Evolutionary conservation across 106 monocot genomes (phyloP).

Genomic region (Agapanthus africanus): DNA sequence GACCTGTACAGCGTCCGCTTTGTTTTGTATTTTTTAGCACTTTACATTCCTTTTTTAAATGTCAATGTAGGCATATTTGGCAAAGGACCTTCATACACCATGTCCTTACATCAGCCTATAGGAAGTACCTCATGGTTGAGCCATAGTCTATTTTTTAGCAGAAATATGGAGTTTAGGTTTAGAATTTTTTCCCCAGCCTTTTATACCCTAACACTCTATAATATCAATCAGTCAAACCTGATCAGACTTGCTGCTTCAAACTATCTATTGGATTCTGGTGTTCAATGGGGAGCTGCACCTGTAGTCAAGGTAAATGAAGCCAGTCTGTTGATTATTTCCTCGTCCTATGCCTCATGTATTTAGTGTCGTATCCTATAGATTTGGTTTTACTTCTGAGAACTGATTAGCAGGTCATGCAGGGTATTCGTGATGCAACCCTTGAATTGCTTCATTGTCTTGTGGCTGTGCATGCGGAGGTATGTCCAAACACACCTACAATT

Average conservation of each 20-base stretch:
- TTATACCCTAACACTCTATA: background rate
- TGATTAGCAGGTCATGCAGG: conserved; percentile 41
- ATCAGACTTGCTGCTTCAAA: conserved; percentile 69
- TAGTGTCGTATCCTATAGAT: background rate
- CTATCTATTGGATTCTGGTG: conserved; percentile 87
- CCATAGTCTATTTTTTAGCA: too few species aligned
- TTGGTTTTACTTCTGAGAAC: background rate
- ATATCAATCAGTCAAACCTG: conserved; percentile 57
- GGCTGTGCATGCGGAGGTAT: conserved; percentile 90
- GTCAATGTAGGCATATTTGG: too few species aligned
- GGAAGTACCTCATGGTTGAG: too few species aligned
- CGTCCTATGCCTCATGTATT: background rate
- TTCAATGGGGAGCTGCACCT: conserved; percentile 94
- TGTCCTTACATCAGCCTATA: too few species aligned
- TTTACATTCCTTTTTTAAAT: too few species aligned
- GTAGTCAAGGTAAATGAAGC: conserved; percentile 59
- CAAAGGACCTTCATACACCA: too few species aligned
- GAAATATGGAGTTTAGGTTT: background rate
- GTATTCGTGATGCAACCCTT: conserved; percentile 92
- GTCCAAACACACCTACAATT: too few species aligned
- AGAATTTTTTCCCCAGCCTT: too few species aligned
- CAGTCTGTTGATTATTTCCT: background rate
- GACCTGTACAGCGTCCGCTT: too few species aligned
- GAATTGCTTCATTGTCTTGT: conserved; percentile 83
- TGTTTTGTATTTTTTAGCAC: too few species aligned